A percentile compares a stretch with the other conserved stretches of the same genome.
Conservation (phyloP, 352 stramenopile species). For the Phytophthora ohioensis region DNA sequence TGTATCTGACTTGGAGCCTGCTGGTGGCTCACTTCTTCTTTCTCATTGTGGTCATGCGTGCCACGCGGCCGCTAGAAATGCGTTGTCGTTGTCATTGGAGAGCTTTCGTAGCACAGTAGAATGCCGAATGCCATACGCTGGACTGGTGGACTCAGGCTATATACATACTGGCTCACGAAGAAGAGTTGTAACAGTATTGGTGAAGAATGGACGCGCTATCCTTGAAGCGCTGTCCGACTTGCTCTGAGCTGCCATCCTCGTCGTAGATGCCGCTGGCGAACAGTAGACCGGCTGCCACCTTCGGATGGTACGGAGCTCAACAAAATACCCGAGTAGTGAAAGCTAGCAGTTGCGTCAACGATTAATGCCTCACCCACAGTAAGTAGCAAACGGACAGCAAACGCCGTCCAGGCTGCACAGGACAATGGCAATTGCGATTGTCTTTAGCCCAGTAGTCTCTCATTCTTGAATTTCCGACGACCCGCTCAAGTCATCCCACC, state of each 20-base stretch:
- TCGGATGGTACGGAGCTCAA: constrained; percentile 13
- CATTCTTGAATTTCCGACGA: constrained; percentile 24
- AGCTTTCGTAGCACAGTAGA: background rate
- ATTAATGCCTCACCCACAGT: background rate
- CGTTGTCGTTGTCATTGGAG: background rate
- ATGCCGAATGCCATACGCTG: background rate
- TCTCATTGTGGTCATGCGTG: constrained; percentile 14
- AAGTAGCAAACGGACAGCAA: constrained; percentile 9
- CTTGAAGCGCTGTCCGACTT: background rate
- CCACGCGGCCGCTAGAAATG: background rate
- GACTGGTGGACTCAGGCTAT: background rate
- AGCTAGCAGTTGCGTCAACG: constrained; percentile 2
- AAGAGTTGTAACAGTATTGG: background rate
- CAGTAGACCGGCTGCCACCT: background rate
- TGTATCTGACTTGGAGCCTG: background rate
- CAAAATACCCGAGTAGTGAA: background rate
- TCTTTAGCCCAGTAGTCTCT: background rate
- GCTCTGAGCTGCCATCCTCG: no score
- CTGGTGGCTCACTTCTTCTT: constrained; percentile 15
- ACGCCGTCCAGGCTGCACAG: background rate
- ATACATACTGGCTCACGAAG: background rate
- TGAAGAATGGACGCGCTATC: background rate
- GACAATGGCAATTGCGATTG: background rate
- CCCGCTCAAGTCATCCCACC: background rate
- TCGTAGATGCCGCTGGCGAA: no score